Conservation (phyloP, 2,329 filamentous ascomycete species). For the Alternaria metachromatica region DNA sequence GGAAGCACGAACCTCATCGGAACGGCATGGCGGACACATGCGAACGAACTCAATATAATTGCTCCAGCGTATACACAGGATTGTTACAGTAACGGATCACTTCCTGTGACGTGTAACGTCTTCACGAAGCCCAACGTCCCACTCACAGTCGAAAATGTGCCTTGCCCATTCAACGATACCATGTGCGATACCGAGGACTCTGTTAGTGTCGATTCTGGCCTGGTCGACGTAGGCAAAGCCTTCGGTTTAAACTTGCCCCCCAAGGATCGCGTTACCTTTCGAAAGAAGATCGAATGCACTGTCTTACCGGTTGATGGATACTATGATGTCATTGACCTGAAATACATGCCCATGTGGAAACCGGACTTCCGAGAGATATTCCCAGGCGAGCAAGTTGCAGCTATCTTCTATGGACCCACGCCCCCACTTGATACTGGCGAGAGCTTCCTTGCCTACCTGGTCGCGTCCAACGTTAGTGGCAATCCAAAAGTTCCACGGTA, state of each 20-base stretch:
- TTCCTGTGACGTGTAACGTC: neutral
- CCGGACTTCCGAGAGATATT: neutral
- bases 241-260: neutral
- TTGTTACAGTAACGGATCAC: neutral
- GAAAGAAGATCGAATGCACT: neutral
- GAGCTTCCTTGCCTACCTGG: neutral
- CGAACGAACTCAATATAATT: neutral
- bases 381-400: neutral
- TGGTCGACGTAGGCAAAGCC: slow-evolving; percentile 1
- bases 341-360: neutral
- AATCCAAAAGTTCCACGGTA: neutral
- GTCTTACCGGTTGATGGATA: neutral
- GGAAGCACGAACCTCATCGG: neutral
- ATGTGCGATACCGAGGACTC: slow-evolving; percentile 6
- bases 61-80: neutral
- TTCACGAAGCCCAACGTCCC: slow-evolving; percentile 3
- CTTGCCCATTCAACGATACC: slow-evolving; percentile 11
- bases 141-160: neutral
- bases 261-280: neutral
- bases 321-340: neutral
- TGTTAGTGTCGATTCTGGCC: slow-evolving; percentile 9
- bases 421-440: neutral
- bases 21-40: neutral
- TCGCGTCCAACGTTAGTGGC: neutral
- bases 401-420: neutral